A percentile compares a stretch with the other conserved stretches of the same genome.
Evolutionary conservation across 768 basidiomycete species (phyloP).

Genomic region (Gloeostereum incarnatum): DNA sequence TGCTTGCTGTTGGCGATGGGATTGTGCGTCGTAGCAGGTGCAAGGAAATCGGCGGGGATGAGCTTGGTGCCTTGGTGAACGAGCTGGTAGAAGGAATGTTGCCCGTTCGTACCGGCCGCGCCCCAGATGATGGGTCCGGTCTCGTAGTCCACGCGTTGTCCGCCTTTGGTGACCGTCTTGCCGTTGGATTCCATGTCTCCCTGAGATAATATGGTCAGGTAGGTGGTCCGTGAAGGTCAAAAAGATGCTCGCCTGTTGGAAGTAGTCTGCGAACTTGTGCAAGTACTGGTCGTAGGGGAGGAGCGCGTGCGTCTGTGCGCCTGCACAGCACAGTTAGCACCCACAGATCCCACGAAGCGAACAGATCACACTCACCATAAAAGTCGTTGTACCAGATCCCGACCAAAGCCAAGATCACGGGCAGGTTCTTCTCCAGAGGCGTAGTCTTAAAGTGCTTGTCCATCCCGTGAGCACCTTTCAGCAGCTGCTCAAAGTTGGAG

Average conservation of each 20-base stretch:
- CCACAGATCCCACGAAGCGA: background rate
- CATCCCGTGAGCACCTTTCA: conserved; percentile 94
- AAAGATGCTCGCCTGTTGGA: conserved; percentile 65
- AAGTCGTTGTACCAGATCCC: conserved; percentile 99
- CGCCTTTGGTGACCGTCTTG: conserved; percentile 91
- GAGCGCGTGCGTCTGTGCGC: conserved; percentile 89
- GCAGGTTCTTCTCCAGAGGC: conserved; percentile 82
- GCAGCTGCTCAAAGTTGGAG: conserved; percentile 85
- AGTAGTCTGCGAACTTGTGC: conserved; percentile 99
- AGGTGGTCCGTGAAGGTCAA: background rate
- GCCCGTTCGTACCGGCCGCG: conserved; percentile 95
- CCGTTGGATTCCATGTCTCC: conserved; percentile 99
- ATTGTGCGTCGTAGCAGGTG: conserved; percentile 85
- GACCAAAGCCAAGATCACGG: conserved; percentile 80
- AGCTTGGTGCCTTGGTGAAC: conserved; percentile 91
- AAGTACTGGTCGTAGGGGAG: conserved; percentile 99
- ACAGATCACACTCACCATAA: conserved; percentile 42
- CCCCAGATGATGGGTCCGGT: conserved; percentile 99
- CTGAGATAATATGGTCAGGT: no score
- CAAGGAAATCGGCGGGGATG: conserved; percentile 88
- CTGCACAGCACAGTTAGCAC: conserved; percentile 20
- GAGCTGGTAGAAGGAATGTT: conserved; percentile 99
- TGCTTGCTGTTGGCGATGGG: conserved; percentile 82
- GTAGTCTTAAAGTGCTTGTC: conserved; percentile 94
- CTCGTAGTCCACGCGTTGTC: conserved; percentile 89